A percentile compares a stretch with the other conserved stretches of the same genome.
phyloP scores from a whole-genome alignment of 2,329 filamentous ascomycete species.

The Monilinia laxa region DNA sequence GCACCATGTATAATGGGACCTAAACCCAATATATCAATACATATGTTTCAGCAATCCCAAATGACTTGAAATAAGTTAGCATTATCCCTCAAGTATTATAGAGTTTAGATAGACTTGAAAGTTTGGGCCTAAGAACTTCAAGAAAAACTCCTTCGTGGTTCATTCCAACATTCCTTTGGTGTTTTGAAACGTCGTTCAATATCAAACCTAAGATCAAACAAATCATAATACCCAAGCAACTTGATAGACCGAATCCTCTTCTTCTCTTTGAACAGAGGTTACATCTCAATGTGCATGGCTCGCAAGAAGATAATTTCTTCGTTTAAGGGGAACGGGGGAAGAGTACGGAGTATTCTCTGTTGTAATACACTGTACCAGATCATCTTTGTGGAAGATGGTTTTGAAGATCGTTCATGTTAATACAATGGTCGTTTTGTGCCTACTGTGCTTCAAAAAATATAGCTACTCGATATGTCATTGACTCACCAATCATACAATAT shows the following conservation, averaged over 20 bases:
- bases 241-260: not conserved
- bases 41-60: too few relatives aligned
- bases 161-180: not conserved
- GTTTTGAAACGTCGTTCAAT: not conserved
- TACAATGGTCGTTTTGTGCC: too few relatives aligned
- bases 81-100: not conserved
- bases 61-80: too few relatives aligned
- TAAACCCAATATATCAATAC: too few relatives aligned
- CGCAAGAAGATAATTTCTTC: too few relatives aligned
- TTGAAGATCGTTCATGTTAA: not conserved
- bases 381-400: not conserved
- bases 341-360: not conserved
- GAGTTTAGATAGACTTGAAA: not conserved
- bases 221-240: not conserved
- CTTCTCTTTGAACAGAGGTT: too few relatives aligned
- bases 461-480: not conserved
- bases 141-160: not conserved
- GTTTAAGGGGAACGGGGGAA: not conserved
- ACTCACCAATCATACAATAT: not conserved
- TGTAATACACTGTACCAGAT: not conserved
- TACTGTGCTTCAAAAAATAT: not conserved
- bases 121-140: not conserved
- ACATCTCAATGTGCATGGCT: too few relatives aligned
- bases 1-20: too few relatives aligned
- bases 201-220: not conserved